A percentile compares a stretch with the other conserved stretches of the same genome.
These are phyloP conservation scores for Chlorella sorokiniana DNA, from an alignment of 139 green algal species.

Conservation along the genomic window DNA sequence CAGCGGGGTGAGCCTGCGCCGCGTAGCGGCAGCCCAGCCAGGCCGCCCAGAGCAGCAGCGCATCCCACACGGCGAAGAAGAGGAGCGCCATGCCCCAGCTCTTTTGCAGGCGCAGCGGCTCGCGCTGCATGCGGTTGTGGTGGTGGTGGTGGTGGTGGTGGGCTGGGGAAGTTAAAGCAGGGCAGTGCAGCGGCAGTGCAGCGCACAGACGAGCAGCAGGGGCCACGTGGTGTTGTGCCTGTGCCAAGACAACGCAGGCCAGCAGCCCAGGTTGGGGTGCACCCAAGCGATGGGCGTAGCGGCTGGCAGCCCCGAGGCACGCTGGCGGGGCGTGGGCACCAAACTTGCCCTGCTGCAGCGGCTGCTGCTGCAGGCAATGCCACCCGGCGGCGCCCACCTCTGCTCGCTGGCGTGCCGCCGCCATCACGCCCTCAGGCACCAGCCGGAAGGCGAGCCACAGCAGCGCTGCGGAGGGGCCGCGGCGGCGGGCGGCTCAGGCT, in stretches of 20 bases:
- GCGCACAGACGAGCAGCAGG: no score
- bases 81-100: slow-evolving; percentile 12
- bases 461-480: neutral
- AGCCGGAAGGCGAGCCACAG: slow-evolving; percentile 9
- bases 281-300: no score
- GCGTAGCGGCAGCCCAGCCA: neutral
- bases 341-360: no score
- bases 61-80: slow-evolving; percentile 21
- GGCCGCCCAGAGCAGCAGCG: neutral
- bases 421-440: slow-evolving; percentile 5
- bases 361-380: no score
- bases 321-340: no score
- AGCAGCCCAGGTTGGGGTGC: no score
- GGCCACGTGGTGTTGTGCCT: no score
- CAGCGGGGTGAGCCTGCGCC: neutral
- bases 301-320: no score
- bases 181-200: neutral
- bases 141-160: no score
- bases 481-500: neutral
- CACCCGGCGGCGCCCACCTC: neutral
- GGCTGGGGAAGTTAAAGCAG: neutral
- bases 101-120: slow-evolving; percentile 18
- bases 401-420: neutral
- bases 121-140: slow-evolving; percentile 16
- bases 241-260: no score